Conservation (phyloP, 108 stramenopile species). For the Cyclotella kingstonii region DNA sequence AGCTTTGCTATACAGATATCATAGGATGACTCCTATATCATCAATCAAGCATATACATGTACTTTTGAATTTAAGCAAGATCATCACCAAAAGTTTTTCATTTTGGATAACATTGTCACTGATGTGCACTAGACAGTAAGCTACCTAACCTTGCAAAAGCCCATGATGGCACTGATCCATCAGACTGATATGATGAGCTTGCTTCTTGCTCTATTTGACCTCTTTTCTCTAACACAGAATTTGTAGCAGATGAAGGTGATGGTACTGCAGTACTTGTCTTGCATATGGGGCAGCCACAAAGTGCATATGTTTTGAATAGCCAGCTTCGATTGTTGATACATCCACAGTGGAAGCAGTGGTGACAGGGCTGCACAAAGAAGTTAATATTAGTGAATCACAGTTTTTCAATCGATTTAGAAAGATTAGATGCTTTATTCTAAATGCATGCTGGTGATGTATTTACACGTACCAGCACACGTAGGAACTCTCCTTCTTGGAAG, state of each 20-base stretch:
- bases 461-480: slow-evolving; percentile 57
- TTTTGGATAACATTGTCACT: too few species aligned
- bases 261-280: slow-evolving; percentile 40
- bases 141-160: slow-evolving; percentile 49
- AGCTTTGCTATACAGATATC: too few species aligned
- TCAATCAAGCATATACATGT: too few species aligned
- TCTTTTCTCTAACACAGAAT: background rate
- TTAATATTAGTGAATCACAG: too few species aligned
- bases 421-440: background rate
- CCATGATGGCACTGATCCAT: slow-evolving; percentile 68
- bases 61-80: too few species aligned
- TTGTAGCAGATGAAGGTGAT: background rate
- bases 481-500: slow-evolving; percentile 71
- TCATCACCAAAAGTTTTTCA: too few species aligned
- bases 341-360: slow-evolving; percentile 78
- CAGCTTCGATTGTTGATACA: slow-evolving; percentile 79
- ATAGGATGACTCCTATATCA: too few species aligned
- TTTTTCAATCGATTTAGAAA: background rate
- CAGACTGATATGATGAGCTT: slow-evolving; percentile 17
- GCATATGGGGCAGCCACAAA: slow-evolving; percentile 72
- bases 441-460: background rate
- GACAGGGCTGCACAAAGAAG: slow-evolving; percentile 49
- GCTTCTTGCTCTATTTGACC: background rate
- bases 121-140: slow-evolving; percentile 17
- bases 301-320: slow-evolving; percentile 57